Percentiles rank a stretch among this genome's conserved stretches.
These are phyloP conservation scores for Rhodotorula graminis DNA, from an alignment of 768 basidiomycete species.

Conservation along the genomic window DNA sequence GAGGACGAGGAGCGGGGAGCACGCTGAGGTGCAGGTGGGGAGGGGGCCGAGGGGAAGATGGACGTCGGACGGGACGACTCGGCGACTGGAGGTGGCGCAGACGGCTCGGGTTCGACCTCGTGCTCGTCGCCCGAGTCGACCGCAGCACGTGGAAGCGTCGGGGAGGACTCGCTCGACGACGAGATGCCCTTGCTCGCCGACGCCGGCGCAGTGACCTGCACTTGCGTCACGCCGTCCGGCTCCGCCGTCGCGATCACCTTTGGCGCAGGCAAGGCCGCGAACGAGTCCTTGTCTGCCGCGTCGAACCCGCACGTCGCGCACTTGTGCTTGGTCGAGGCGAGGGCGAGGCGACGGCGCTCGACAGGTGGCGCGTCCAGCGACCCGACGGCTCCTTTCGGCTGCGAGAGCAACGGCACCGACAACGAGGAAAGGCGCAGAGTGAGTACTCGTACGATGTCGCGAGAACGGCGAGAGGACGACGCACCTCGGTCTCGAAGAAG, in stretches of 20 bases:
- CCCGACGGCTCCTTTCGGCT: conserved; percentile 36
- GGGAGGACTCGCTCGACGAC: not conserved
- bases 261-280: not conserved
- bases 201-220: not conserved
- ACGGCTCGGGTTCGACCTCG: not conserved
- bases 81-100: not conserved
- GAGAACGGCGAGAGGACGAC: not conserved
- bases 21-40: not conserved
- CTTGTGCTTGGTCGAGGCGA: not conserved
- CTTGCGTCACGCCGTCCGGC: not conserved
- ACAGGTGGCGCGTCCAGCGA: conserved; percentile 30
- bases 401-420: not conserved
- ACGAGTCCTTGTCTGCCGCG: conserved; percentile 8
- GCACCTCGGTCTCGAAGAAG: conserved; percentile 48
- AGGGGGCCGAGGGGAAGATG: not conserved
- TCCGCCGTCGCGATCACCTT: not conserved
- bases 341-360: conserved; percentile 30
- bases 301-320: conserved; percentile 34
- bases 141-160: no score
- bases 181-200: no score
- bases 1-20: not conserved
- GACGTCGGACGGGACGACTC: not conserved
- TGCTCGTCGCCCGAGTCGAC: not conserved
- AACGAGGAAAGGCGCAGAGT: not conserved
- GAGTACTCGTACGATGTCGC: no score